Base-by-base conservation (phyloP, 1,139 yeast genomes). In the Spathaspora sp. region DNA sequence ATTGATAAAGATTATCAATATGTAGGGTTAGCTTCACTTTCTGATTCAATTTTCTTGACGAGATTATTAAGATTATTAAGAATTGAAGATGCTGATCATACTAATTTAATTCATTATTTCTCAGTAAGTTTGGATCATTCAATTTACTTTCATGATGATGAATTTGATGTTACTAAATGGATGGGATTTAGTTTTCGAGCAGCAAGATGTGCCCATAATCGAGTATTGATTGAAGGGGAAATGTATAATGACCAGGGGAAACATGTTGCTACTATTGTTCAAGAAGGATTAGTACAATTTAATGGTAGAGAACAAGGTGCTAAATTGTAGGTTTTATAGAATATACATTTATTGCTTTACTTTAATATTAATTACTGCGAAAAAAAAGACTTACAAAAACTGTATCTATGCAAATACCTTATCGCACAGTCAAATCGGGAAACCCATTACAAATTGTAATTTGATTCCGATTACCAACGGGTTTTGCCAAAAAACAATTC, bases 61-160 rank as follows among this genome's bases (percentile, higher is more conserved):
- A 64, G 84, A 1, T 49, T 66, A 41, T 65, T 63, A 2, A 57
- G 72, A 34, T 43, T 56, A 5, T 53, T 68, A 27, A 53, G 70
- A 15, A 44, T 66, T 15, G 56, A 56, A 5, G 49, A 47, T 13
- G 49, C 59, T 10, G 56, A 64, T 39, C 55, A 62, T 41, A 45
- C 44, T 16, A 50, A 58, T 65, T 74, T 60, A 15, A 51, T 58
- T 31, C 70, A 64, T 44, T 67, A 67, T 51, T 53, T 56, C 43
- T 64, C 70, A 4, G 84, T 83, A 8, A 81, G 87, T 8, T 64
- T 86, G 52, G 91, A 85, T 56, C 90, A 86, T 57, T 67, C 80
- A 1, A 75, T 87, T 13, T 84, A 84, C 60, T 85, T 86, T 66
- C 90, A 85, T 56, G 78, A 73, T 50, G 70, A 68, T 36, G 81